Evolutionary conservation across 176 grass and related monocot species (phyloP), one percentile per base, ranked within the genome.

Genomic region (Eleusine indica): DNA sequence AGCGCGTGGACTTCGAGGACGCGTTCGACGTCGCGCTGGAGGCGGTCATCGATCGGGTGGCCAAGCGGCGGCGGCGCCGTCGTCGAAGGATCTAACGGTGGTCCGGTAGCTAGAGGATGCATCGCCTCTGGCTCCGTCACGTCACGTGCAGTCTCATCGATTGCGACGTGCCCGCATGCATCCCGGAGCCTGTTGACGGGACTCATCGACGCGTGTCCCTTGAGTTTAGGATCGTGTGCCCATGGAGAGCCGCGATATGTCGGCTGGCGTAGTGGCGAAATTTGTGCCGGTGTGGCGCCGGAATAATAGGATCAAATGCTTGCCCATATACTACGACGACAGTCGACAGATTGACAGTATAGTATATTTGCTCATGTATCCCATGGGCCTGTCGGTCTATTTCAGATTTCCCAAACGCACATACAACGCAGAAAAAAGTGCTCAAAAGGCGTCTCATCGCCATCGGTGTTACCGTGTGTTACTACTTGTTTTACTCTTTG

Each of bases 1-100:
- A 39, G 49, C 49, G 81, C 30, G 53, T 41, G 18, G 41, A 35
- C 40, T 64, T 91, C 28, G 75, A 51, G 63, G 92, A 94, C 77
- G 92, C 92, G 0, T 94, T 94, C 61, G 92, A 94, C 86, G 38
- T 94, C 40, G 83, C 89, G 3, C 51, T 91, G 12, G 71, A 87
- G 11, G 89, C 63, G 5, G 78, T 94, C 53, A 80, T 89, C 48
- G 49, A 73, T 3, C 81, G 70, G 44, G 89, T 91, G 14, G 77
- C 78, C 9, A 85, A 57, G 47, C 57, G 80, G 38, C 76, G 84
- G 76, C 76, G 53, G 16, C 61, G 2, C 3, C 61, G 61, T 28
- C 7, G 83, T 19, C 7, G 83, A 78, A 6, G 76, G 21, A 57
- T n/a, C 18, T 16, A 19, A 13, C 16, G 62, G 25, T 29, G 66